Base-by-base conservation (phyloP, 805 yeast species). In the Candida odintsovae region DNA sequence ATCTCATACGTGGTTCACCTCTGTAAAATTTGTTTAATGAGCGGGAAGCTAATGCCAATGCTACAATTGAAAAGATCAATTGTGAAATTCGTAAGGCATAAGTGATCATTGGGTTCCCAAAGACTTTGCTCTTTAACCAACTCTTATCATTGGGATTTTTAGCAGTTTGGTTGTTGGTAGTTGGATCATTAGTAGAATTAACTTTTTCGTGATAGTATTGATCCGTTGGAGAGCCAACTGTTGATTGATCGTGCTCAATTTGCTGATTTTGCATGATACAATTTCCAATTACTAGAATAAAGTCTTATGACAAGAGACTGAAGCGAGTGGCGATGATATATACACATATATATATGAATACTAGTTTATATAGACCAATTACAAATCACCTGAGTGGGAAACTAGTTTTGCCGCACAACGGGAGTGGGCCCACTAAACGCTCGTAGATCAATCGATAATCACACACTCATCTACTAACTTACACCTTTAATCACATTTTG, bases 1-100 rank as follows among this genome's bases (percentile, higher is more conserved):
- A 61, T 46, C 70, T 62, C 52, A 63, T 62, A 35, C 61, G 59
- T 16, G 58, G 50, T 21, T 67, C 65, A 31, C 55, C 54, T 31
- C 46, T 44, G 21, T 46, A 54, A 44, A 57, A 61, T 25, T 48
- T 52, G 26, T 48, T 43, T 37, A 63, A 40, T 3, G 68, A 60
- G 37, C 45, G 50, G 7, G 62, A 51, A 1, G 67, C 55, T 15
- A 63, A 45, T 0, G 65, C 67, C 47, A 68, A 52, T 0, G 66
- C 58, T 15, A 67, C 40, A 16, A 56, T 55, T 8, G 63, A 56
- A 26, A 58, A 54, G 9, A 57, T 50, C 20, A 64, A 57, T 46
- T 68, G 63, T 6, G 53, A 25, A 12, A 53, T 44, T 40, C 65
- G 50, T 3, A 56, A 29, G 1, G 40, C 49, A 46, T 51, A 55